Evolutionary conservation across 2,329 filamentous ascomycete genomes (phyloP), one percentile per base, ranked within the genome.

Genomic region (Fonsecaea nubica): DNA sequence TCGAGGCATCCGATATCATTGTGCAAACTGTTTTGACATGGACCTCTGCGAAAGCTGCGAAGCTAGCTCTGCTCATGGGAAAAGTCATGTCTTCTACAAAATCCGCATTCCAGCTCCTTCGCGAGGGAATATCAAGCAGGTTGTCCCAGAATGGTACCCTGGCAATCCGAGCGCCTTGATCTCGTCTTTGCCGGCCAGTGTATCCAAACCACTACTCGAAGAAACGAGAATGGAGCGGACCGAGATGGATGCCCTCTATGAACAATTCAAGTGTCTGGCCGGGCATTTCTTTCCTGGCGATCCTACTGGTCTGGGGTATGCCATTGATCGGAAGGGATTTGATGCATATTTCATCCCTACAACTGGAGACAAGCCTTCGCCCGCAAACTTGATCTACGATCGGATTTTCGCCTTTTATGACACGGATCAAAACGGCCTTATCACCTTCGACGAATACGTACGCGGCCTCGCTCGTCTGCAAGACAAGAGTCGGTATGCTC

Each of bases 391-490:
- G 13, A 92, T 99, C 66, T 95, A 96, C 75, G 94, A 99, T 77
- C 90, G 95, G 72, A 95, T 97, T 86, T 99, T 98, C 79, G 88
- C 91, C 58, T 97, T 97, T 77, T 99, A 97, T 77, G 95, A 99
- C 78, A 91, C 89, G 36, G 94, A 98, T 76, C 86, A 88, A 50
- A 92, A 99, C 75, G 91, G 91, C 25, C 82, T 96, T 7, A 97
- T 99, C 73, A 91, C 92, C 7, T 98, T 99, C 72, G 86, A 92
- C 57, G 95, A 99, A 76, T 99, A 97, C 75, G 81, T 98, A 30
- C 88, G 90, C 64, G 95, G 92, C 0, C 83, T 97, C 56, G 89
- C 92, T 4, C 85, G 85, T 58, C 80, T 90, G 65, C 85, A 86
- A 66, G 82, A 84, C 32, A 84, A 85, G 62, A 84, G 84, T 30